Evolutionary conservation across 768 basidiomycete species (phyloP), one percentile per base, ranked within the genome.

Genomic region (Collybiopsis confluens): DNA sequence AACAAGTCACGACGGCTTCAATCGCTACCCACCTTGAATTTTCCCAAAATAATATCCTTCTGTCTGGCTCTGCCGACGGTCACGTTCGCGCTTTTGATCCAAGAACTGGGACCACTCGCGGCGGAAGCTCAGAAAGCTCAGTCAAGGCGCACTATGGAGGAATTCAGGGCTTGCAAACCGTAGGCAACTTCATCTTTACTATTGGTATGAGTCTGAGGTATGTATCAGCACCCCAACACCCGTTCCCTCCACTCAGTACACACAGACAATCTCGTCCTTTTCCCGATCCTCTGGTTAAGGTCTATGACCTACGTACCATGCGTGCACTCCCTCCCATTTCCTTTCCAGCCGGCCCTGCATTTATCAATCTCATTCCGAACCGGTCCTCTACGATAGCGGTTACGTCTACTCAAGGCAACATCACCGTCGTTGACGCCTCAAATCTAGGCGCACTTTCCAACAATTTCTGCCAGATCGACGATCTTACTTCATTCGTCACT

Each of bases 201-300:
- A 90, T 93, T 59, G 95, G 95, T 11, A 87, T 87, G 70, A 87
- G 88, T 2, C 77, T 91, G 69, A 86, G 92, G 94, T 92, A 56
- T 41, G 52, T 48, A 33, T 24, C 15, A 30, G 30, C n/a, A 38
- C 35, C 18, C 18, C 11, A 8, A 27, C 24, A 13, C 20, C 47
- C 37, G 11, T 35, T 23, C 35, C 10, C 15, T 6, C 28, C 35
- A 15, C 38, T 40, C 8, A 16, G 38, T 20, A 8, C 35, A 0
- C 18, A 27, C 47, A 97, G 95, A 67, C 92, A 90, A 68, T 85
- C 88, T 6, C 85, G 88, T 44, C 92, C 95, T 4, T 80, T 88
- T 52, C 89, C 91, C 0, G 96, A 98, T 65, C 91, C 93, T 2
- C 75, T 94, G 30, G 92, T 99, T 58, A 97, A 96, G 70, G 77